These are phyloP conservation scores for Acanthamoeba lugdunensis DNA, from an alignment of 208 protist species.

Conservation along the genomic window DNA sequence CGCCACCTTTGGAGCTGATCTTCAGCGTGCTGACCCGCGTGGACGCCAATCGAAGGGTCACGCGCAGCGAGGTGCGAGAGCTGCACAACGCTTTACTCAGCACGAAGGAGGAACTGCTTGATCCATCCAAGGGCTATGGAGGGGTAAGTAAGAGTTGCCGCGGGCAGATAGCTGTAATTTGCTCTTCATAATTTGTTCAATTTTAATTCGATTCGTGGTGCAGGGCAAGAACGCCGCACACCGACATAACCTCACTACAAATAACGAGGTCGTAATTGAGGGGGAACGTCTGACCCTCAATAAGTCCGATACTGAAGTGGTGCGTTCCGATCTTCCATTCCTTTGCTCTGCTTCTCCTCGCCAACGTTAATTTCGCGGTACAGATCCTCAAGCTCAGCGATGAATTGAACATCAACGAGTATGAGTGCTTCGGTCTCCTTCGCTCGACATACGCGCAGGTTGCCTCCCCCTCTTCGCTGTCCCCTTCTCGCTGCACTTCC, in stretches of 20 bases:
- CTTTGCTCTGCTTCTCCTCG: not conserved
- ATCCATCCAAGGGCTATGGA: conserved; percentile 1
- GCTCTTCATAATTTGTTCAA: not conserved
- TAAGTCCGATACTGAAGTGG: not conserved
- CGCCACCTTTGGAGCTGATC: not conserved
- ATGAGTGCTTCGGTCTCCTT: conserved; percentile 18
- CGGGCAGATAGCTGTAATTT: not conserved
- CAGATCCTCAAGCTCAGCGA: conserved; percentile 56
- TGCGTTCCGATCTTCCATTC: not conserved
- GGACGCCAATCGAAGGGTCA: not conserved
- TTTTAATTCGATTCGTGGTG: not conserved
- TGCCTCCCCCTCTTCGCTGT: not conserved
- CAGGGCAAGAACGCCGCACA: conserved; percentile 17
- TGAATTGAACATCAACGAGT: conserved; percentile 41
- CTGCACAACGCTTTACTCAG: not conserved
- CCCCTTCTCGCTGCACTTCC: not conserved
- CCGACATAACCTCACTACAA: conserved; percentile 15
- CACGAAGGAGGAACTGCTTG: not conserved
- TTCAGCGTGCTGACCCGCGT: not conserved
- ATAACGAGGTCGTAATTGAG: not conserved
- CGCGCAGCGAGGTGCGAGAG: not conserved
- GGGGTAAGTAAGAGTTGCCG: not conserved
- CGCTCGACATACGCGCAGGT: not conserved
- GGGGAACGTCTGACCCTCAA: not conserved
- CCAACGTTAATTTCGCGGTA: not conserved